Conservation (phyloP, 495 filamentous ascomycete species). For the Pyronema domesticum region DNA sequence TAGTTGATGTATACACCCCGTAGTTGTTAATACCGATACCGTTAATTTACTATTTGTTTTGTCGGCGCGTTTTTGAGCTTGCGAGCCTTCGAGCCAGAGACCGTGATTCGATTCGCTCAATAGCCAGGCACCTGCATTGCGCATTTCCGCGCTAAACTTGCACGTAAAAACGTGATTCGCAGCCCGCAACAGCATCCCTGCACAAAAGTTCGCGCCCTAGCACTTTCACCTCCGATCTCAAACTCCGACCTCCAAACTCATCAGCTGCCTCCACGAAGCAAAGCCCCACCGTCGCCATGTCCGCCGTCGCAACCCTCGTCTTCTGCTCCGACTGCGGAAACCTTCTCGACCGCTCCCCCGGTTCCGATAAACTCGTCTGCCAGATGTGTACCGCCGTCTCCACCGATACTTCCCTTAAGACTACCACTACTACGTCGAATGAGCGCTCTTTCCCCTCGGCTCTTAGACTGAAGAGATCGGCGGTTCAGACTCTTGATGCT, state of each 20-base stretch:
- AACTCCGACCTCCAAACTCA: not conserved
- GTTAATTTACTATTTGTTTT: too few relatives aligned
- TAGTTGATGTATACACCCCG: too few relatives aligned
- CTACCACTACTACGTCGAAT: slow-evolving; percentile 66
- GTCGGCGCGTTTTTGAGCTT: too few relatives aligned
- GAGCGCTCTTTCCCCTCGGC: slow-evolving; percentile 73
- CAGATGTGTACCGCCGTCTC: slow-evolving; percentile 70
- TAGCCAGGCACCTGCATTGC: too few relatives aligned
- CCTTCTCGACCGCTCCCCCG: slow-evolving; percentile 62
- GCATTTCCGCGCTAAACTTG: too few relatives aligned
- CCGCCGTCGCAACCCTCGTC: slow-evolving; percentile 71
- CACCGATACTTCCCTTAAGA: slow-evolving; percentile 47
- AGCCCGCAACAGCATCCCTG: too few relatives aligned
- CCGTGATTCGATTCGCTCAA: too few relatives aligned
- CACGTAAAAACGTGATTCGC: too few relatives aligned
- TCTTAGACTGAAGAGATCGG: slow-evolving; percentile 65
- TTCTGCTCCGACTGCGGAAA: slow-evolving; percentile 93
- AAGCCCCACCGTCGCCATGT: slow-evolving; percentile 35
- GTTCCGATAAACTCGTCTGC: slow-evolving; percentile 57
- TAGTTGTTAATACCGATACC: too few relatives aligned
- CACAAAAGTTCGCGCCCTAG: too few relatives aligned
- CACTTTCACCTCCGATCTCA: too few relatives aligned
- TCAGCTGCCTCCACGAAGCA: not conserved
- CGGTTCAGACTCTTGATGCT: slow-evolving; percentile 62
- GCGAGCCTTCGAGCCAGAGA: too few relatives aligned